Base-by-base conservation (phyloP, 257 asterid genomes). In the Eucommia ulmoides region DNA sequence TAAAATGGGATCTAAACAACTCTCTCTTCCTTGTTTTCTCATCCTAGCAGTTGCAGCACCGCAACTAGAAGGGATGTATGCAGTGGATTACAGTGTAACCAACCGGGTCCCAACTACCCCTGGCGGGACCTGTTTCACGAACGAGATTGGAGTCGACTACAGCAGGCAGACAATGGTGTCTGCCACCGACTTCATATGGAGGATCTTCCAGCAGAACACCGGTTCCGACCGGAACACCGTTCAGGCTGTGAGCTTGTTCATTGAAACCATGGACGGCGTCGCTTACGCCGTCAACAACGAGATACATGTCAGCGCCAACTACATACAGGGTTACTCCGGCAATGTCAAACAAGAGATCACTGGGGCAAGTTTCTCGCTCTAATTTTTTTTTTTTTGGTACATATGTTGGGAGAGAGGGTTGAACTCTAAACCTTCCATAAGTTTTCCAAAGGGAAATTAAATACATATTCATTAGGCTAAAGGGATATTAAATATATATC, bases 21-120 rank as follows among this genome's bases (percentile, higher is more conserved):
- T 38, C 45, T 14, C 15, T 15, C 45, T 38, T 19, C 3, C 45
- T 38, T 38, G 18, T 38, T 15, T 38, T 14, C 3, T 62, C 19
- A 5, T 52, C 24, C 53, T 38, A 9, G 45, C 45, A 15, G 45
- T 19, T 10, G 45, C 45, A 3, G 0, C n/a, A n/a, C n/a, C n/a
- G n/a, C n/a, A n/a, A n/a, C n/a, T n/a, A 19, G 18, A 38, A 5
- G 45, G 45, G n/a, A 38, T 16, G 18, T 19, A 38, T 38, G 45
- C 45, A 9, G 73, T 76, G 2, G 65, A 69, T 1, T 76, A 69
- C 61, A 33, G 63, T 0, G 77, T 72, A 45, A 67, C 69, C 46
- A 24, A 55, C 45, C 24, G 1, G n/a, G 45, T 19, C 45, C 0
- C 17, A 7, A 38, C 45, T 10, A 38, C 45, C 17, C 45, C 45